phyloP scores from a whole-genome alignment of 495 filamentous ascomycete genomes.

The Wilcoxina mikolae region DNA sequence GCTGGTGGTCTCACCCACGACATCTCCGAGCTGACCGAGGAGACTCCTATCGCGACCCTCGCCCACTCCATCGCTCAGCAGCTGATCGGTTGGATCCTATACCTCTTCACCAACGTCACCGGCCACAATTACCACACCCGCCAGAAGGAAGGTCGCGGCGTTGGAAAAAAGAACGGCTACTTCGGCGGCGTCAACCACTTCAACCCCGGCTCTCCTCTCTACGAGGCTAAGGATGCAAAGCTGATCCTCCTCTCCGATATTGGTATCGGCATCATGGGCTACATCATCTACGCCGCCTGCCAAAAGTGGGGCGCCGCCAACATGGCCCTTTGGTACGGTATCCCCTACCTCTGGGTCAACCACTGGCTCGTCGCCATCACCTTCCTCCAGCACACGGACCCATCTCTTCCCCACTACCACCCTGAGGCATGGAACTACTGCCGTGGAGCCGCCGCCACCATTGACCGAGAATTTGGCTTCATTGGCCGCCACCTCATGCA shows the following conservation, averaged over 20 bases:
- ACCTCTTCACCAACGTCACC: slow-evolving; percentile 75
- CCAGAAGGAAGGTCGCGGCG: slow-evolving; percentile 71
- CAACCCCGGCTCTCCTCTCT: slow-evolving; percentile 70
- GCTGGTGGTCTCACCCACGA: slow-evolving; percentile 51
- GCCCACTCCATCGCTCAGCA: slow-evolving; percentile 65
- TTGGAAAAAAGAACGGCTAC: slow-evolving; percentile 76
- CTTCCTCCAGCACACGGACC: slow-evolving; percentile 84
- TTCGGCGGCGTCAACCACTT: slow-evolving; percentile 86
- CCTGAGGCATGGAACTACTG: slow-evolving; percentile 66
- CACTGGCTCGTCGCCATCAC: slow-evolving; percentile 89
- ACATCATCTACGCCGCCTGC: slow-evolving; percentile 43
- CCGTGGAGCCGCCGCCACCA: slow-evolving; percentile 70
- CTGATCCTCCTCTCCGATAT: slow-evolving; percentile 72
- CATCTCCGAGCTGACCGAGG: slow-evolving; percentile 75
- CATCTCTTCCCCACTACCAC: slow-evolving; percentile 68
- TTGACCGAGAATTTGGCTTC: slow-evolving; percentile 82
- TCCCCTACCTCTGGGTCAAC: slow-evolving; percentile 96
- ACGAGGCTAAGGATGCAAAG: slow-evolving; percentile 75
- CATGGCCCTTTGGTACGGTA: slow-evolving; percentile 79
- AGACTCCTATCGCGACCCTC: slow-evolving; percentile 75
- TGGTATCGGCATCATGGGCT: slow-evolving; percentile 46
- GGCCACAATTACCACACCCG: slow-evolving; percentile 85
- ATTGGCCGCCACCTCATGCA: slow-evolving; percentile 75
- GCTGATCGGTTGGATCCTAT: slow-evolving; percentile 77
- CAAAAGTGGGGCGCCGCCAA: slow-evolving; percentile 71